Evolutionary conservation across 371 early-diverging fungal genomes (phyloP), one percentile per base, ranked within the genome.

Genomic region (Dichotomocladium elegans): DNA sequence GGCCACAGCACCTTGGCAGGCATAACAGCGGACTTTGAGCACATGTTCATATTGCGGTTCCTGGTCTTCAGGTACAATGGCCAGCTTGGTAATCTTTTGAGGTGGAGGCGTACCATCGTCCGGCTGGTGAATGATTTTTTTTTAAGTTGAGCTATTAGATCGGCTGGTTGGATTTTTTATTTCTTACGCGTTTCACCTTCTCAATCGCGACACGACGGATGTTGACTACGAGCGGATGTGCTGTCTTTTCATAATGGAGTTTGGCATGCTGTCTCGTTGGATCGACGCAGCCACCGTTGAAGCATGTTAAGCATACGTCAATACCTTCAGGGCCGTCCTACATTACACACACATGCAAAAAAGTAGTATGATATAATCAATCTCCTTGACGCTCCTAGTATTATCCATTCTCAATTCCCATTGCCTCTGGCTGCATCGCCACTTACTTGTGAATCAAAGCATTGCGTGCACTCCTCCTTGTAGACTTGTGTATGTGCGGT

Each of bases 381-480:
- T 26, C 26, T 17, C 27, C 25, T 28, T 15, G n/a, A n/a, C n/a
- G n/a, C n/a, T n/a, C n/a, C n/a, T n/a, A n/a, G n/a, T n/a, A n/a
- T n/a, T n/a, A n/a, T n/a, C n/a, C n/a, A n/a, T n/a, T n/a, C n/a
- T n/a, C n/a, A n/a, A n/a, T 35, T 14, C 9, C 35, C 35, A 34
- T 3, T 45, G 41, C 37, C 26, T 15, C 30, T 41, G 41, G 5
- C 3, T 28, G 34, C 19, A 19, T 21, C 15, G 17, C 15, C 30
- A 33, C 30, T 24, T 68, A 90, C 97, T 72, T 90, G 89, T 49
- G 72, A 74, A 64, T 93, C 92, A 73, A 93, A 97, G 75, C 98
- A 97, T 50, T 83, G 83, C 15, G 94, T 92, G 72, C 98, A 96
- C 68, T 96, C 97, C 52, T 96, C 96, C 70, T 94, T 95, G 82